Evolutionary conservation across 106 monocot species (phyloP), one percentile per base, ranked within the genome.

Genomic region (Allium fistulosum): DNA sequence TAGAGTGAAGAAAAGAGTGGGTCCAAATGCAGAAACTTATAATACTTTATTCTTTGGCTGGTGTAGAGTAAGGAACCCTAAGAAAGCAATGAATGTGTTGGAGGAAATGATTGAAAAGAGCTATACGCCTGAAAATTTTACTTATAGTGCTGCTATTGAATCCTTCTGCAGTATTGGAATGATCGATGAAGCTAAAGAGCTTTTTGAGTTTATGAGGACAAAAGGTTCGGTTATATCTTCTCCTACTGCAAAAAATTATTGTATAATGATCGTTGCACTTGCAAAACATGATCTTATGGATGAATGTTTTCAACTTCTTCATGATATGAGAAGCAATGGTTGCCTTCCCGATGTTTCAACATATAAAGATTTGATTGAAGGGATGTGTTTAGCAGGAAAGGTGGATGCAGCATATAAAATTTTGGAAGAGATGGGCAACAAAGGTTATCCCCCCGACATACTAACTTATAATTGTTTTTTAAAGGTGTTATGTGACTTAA

Each of bases 311-410:
- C 75, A 58, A 13, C 90, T 99, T 61, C 77, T 99, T 10, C 55
- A 74, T 61, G 93, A 99, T 58, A 99, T 99, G 93, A 85, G 79
- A 71, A 75, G 26, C 8, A 59, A 18, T 26, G 99, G 99, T 50
- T 93, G 92, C 64, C 83, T 99, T 58, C 99, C 99, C 51, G 99
- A 99, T 74, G 99, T 99, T 71, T 75, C 90, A 8, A 99, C 92
- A 1, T 99, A 87, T 58, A 85, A 83, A 70, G 90, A 93, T 47
- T 73, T 99, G 80, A 90, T 99, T 5, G 87, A 99, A 78, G 99
- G 99, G 50, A 82, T 99, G 93, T 90, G 87, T 58, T 57, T 73
- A 26, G 83, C 73, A 10, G 93, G 82, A 49, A 93, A 90, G 73
- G 49, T 78, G 2, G 85, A 93, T 22, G 87, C 83, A 28, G 93